Evolutionary conservation across 2,329 filamentous ascomycete genomes (phyloP), one percentile per base, ranked within the genome.

Genomic region (Neospermospora avenae): DNA sequence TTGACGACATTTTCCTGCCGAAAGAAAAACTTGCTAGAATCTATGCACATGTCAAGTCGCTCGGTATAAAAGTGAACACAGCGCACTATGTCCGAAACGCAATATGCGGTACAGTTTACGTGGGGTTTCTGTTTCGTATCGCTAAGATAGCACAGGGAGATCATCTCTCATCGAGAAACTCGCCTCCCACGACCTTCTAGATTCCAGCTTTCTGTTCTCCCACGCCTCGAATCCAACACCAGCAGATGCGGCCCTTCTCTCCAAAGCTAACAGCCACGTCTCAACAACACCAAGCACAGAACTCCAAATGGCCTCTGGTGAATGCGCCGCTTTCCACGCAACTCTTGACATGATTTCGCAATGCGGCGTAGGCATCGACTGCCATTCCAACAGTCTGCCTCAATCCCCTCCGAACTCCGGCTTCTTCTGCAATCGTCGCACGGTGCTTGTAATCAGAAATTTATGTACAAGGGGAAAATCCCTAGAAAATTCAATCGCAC

Each of bases 211-310:
- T 39, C 67, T 81, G 18, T 65, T 80, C 25, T 77, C 75, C 4
- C 79, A 80, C 57, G 73, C 73, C 3, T 74, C 69, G 10, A 62
- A 67, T 5, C 69, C 74, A 18, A 66, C 64, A 4, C 62, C 68
- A 3, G 67, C 72, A 7, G 77, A 79, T 49, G 73, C 72, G 1
- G 66, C 69, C 8, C 57, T 74, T 1, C 68, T 81, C 18, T 65
- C 70, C 31, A 64, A 69, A 20, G 65, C 72, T 10, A 71, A 73
- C 6, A 73, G 73, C 1, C 70, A 72, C 46, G 68, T 81, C 16
- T 78, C 77, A 2, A 73, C 71, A 16, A 82, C 80, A 0, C 80
- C 80, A 0, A 77, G 76, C n/a, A 78, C 79, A 0, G 80, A 83
- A 65, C 66, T 80, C 10, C 79, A 82, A 62, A 81, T 81, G 78